Evolutionary conservation across 2,329 filamentous ascomycete species (phyloP).

Genomic region (Dactylonectria macrodidyma): DNA sequence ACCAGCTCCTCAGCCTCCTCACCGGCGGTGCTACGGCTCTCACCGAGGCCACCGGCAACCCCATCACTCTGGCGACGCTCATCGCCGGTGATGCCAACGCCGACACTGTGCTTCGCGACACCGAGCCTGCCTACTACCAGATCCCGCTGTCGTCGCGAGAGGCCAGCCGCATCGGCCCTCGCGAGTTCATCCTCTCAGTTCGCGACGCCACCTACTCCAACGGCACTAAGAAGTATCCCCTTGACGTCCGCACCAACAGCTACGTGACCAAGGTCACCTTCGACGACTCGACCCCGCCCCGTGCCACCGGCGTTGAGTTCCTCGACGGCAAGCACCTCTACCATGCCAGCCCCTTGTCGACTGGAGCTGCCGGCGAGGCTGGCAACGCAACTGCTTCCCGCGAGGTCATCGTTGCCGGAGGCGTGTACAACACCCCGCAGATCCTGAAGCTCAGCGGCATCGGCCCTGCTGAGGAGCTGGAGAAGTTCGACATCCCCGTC

Average conservation of each 20-base stretch:
- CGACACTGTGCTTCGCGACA: conserved; percentile 60
- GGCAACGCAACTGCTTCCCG: conserved; percentile 56
- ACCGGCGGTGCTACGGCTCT: conserved; percentile 43
- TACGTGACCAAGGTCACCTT: conserved; percentile 63
- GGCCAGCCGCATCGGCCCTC: conserved; percentile 61
- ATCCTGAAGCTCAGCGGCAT: conserved; percentile 66
- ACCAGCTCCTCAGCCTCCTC: conserved; percentile 63
- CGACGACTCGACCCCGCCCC: conserved; percentile 56
- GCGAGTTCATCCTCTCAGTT: conserved; percentile 62
- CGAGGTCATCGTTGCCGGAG: conserved; percentile 67
- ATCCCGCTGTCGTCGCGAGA: conserved; percentile 63
- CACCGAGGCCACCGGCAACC: conserved; percentile 48
- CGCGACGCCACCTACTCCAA: conserved; percentile 52
- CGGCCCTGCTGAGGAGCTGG: conserved; percentile 59
- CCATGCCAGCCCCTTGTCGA: conserved; percentile 58
- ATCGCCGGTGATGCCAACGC: conserved; percentile 67
- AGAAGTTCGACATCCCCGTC: conserved; percentile 57
- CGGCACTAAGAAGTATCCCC: conserved; percentile 67
- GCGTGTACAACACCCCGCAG: conserved; percentile 68
- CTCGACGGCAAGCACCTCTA: conserved; percentile 63
- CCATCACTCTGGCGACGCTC: conserved; percentile 55
- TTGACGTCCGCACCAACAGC: conserved; percentile 67
- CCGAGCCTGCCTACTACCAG: conserved; percentile 57
- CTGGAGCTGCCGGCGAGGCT: conserved; percentile 47
- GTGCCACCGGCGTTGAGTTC: conserved; percentile 65